phyloP scores from a whole-genome alignment of 2,329 filamentous ascomycete genomes.

The Aspergillus neoniger region DNA sequence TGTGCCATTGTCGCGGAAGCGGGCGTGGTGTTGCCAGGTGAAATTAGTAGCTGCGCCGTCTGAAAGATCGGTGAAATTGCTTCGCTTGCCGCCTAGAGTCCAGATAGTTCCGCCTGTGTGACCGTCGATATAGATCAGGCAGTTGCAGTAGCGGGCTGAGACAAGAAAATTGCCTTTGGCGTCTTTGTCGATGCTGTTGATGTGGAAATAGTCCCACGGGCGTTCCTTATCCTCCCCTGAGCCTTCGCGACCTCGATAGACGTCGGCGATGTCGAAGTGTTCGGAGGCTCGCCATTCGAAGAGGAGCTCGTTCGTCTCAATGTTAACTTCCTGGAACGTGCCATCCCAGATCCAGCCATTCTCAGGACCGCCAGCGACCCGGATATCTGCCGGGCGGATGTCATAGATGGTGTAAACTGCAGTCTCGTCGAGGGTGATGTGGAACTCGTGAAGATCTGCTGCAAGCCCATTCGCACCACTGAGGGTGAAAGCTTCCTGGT shows the following conservation, averaged over 20 bases:
- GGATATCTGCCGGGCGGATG: constrained; percentile 41
- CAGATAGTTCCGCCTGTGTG: constrained; percentile 51
- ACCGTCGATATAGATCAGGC: constrained; percentile 47
- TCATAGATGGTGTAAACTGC: constrained; percentile 48
- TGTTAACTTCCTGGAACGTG: constrained; percentile 50
- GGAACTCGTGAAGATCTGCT: constrained; percentile 49
- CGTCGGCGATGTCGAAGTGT: constrained; percentile 39
- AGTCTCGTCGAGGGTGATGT: constrained; percentile 46
- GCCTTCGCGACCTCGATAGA: constrained; percentile 20
- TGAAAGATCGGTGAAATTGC: constrained; percentile 46
- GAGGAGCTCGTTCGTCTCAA: constrained; percentile 46
- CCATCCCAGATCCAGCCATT: constrained; percentile 46
- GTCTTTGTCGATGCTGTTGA: constrained; percentile 58
- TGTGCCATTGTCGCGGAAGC: constrained; percentile 38
- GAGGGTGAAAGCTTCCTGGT: constrained; percentile 41
- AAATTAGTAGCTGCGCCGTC: constrained; percentile 50
- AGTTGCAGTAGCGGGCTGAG: constrained; percentile 41
- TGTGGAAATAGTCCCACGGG: constrained; percentile 59
- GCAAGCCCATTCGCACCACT: constrained; percentile 38
- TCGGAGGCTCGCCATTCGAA: constrained; percentile 53
- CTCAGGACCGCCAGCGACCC: constrained; percentile 33
- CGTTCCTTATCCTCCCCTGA: constrained; percentile 19
- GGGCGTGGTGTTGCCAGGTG: constrained; percentile 56
- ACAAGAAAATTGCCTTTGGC: constrained; percentile 47
- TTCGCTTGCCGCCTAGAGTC: constrained; percentile 53